Evolutionary conservation across 2,329 filamentous ascomycete genomes (phyloP).

Genomic region (Venturiaceae sp.): DNA sequence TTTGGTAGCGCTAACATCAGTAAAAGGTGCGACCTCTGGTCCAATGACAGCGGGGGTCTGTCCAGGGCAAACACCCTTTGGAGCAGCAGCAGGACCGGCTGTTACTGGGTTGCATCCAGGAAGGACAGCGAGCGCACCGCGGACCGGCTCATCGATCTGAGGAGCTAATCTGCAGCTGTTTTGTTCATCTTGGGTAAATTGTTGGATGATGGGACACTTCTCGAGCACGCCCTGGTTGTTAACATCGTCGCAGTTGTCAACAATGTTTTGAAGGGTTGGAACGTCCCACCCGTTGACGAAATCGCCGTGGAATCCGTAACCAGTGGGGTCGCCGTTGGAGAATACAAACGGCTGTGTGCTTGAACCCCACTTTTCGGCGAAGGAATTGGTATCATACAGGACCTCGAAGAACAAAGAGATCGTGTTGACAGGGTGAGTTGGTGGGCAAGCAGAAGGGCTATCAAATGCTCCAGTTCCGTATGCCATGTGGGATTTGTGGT

Average conservation of each 20-base stretch:
- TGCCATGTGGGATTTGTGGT: conserved; percentile 44
- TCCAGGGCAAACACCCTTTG: conserved; percentile 28
- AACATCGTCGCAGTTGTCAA: conserved; percentile 55
- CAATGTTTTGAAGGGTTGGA: conserved; percentile 53
- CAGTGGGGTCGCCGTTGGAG: conserved; percentile 59
- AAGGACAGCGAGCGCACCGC: conserved; percentile 35
- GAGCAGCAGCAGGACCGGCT: conserved; percentile 26
- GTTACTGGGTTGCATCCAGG: conserved; percentile 50
- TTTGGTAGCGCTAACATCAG: conserved; percentile 27
- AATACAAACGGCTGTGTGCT: conserved; percentile 53
- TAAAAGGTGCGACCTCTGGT: conserved; percentile 16
- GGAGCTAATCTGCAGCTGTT: conserved; percentile 42
- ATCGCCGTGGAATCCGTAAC: conserved; percentile 61
- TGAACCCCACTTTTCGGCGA: conserved; percentile 43
- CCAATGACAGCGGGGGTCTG: conserved; percentile 5
- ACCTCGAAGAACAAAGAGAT: conserved; percentile 33
- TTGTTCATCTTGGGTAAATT: conserved; percentile 27
- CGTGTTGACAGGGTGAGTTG: conserved; percentile 24
- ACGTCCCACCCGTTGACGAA: conserved; percentile 65
- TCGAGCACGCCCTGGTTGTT: conserved; percentile 39
- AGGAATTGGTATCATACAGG: conserved; percentile 20
- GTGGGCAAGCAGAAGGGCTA: conserved; percentile 30
- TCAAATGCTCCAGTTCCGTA: conserved; percentile 29
- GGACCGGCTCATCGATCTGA: conserved; percentile 32
- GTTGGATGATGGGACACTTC: conserved; percentile 15